A percentile compares a stretch with the other conserved stretches of the same genome.
phyloP scores from a whole-genome alignment of 495 filamentous ascomycete species.

The Penicillium antarcticum region DNA sequence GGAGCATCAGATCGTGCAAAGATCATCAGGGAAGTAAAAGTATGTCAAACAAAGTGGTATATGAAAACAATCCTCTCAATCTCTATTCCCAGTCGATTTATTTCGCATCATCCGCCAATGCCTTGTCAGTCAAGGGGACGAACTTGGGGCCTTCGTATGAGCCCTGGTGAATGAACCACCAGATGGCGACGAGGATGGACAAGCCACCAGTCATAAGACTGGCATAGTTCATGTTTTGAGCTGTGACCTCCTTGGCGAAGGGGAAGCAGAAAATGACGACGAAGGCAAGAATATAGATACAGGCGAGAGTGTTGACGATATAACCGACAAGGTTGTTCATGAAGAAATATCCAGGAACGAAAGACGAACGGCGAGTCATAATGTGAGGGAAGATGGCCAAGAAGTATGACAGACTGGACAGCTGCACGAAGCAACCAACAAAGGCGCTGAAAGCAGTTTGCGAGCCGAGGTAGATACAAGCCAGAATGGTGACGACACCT shows the following conservation, averaged over 20 bases:
- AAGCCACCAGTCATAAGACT: constrained; percentile 62
- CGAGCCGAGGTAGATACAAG: constrained; percentile 70
- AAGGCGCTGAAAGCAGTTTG: constrained; percentile 74
- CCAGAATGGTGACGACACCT: constrained; percentile 60
- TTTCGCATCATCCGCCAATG: constrained; percentile 22
- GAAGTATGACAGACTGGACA: constrained; percentile 70
- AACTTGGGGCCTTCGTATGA: constrained; percentile 37
- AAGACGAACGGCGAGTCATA: constrained; percentile 57
- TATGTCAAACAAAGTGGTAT: constrained; percentile 12
- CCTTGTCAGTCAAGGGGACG: constrained; percentile 37
- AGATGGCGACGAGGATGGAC: constrained; percentile 40
- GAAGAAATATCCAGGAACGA: constrained; percentile 66
- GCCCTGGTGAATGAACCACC: constrained; percentile 38
- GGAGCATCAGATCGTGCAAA: constrained; percentile 6
- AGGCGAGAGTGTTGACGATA: constrained; percentile 54
- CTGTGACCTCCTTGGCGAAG: constrained; percentile 25
- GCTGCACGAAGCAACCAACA: constrained; percentile 66
- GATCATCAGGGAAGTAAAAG: constrained; percentile 11
- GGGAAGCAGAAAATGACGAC: constrained; percentile 81
- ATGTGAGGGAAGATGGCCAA: constrained; percentile 75
- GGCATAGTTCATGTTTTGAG: constrained; percentile 64
- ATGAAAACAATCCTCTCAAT: constrained; percentile 7
- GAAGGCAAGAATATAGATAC: constrained; percentile 66
- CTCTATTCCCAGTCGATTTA: constrained; percentile 6
- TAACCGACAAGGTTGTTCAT: constrained; percentile 59